Evolutionary conservation across 1,139 yeast genomes (phyloP), one percentile per base, ranked within the genome.

Genomic region (Geotrichum klebahnii): DNA sequence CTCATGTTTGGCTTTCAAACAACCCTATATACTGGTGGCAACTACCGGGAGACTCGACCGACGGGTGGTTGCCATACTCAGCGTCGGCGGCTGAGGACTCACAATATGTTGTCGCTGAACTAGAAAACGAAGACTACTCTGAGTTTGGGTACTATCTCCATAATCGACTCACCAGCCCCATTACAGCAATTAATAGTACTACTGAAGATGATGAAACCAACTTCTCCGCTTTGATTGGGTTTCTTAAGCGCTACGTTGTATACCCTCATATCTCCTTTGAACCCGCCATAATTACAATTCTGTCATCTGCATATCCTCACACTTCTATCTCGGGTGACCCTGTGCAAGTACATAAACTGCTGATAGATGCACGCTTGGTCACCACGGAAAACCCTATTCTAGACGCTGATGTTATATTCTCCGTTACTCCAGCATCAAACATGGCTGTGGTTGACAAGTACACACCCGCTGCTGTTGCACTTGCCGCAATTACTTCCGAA

Each of bases 201-300:
- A 16, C 42, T 47, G 38, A 29, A 32, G 9, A 52, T 48, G 14
- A 32, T 46, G 16, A 36, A 46, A 20, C n/a, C n/a, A n/a, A 45
- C 40, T 3, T 38, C 20, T 36, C 22, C 5, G 47, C 51, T n/a
- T 34, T 33, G n/a, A 20, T 50, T 9, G 49, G 46, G 2, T 54
- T 59, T 42, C 46, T 60, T 8, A 51, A 48, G 20, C 53, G 58
- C 23, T 60, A 59, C 41, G 51, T 56, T 32, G 51, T 57, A 12
- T 53, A 54, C 31, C 63, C 64, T 1, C 63, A 60, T 37, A 44
- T 50, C 2, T 46, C 58, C 34, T 48, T 53, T n/a, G 55, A 57
- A 3, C 49, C 48, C 8, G 49, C 55, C n/a, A 52, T 60, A 5
- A 46, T 53, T 28, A 48, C 55, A 10, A 35, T 48, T 10, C 28